Percentiles rank a stretch among this genome's conserved stretches.
These are phyloP conservation scores for Citrus inodora DNA, from an alignment of 345 rosid species.

Conservation along the genomic window DNA sequence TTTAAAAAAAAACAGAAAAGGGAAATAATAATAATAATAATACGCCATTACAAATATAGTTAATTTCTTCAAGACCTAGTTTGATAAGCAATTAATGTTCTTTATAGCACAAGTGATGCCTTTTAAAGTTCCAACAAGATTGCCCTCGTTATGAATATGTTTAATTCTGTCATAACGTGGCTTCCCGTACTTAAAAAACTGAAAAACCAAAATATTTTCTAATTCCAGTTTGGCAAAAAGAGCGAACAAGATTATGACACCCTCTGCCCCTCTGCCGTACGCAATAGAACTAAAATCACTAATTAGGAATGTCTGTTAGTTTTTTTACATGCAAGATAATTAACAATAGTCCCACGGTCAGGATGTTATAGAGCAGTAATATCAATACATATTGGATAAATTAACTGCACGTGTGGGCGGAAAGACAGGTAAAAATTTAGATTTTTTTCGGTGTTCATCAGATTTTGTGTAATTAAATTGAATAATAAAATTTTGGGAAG, in stretches of 20 bases:
- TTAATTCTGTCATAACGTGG: neutral
- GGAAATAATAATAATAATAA: neutral
- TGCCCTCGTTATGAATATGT: neutral
- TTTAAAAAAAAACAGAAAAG: neutral
- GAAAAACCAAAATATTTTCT: neutral
- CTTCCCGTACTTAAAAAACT: neutral
- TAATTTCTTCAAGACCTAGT: conserved; percentile 20
- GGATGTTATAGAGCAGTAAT: neutral
- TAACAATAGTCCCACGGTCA: neutral
- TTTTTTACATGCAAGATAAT: neutral
- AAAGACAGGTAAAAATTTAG: neutral
- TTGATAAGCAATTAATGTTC: conserved; percentile 1
- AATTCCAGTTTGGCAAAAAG: too few relatives aligned
- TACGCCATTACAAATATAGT: neutral
- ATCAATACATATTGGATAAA: neutral
- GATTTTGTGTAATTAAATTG: neutral
- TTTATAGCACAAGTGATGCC: neutral
- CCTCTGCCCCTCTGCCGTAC: neutral
- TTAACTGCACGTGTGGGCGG: conserved; percentile 10
- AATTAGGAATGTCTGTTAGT: neutral
- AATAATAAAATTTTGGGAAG: neutral
- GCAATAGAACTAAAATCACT: neutral
- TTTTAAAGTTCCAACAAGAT: conserved; percentile 4
- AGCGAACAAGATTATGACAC: neutral
- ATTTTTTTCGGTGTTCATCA: neutral